These are phyloP conservation scores for Proliferodiscus dingleyae DNA, from an alignment of 2,329 filamentous ascomycete genomes.

Conservation along the genomic window DNA sequence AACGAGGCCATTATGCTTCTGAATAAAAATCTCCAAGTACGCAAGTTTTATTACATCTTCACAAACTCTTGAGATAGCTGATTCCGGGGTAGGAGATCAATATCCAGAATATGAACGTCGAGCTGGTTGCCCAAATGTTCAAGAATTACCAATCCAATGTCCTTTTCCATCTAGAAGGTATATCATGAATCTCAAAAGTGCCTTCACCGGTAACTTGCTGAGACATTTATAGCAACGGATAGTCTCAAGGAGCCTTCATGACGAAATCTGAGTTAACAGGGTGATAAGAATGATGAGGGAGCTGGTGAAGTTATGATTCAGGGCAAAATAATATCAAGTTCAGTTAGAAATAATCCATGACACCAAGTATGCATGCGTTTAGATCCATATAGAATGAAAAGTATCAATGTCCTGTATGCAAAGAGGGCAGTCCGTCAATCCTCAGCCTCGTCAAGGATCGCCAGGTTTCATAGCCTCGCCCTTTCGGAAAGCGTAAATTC, in stretches of 20 bases:
- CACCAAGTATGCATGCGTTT: conserved; percentile 1
- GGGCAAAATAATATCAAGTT: neutral
- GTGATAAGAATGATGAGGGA: neutral
- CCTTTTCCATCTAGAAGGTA: conserved; percentile 94
- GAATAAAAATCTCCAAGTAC: conserved; percentile 85
- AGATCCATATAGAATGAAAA: too few relatives aligned
- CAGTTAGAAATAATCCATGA: conserved; percentile 9
- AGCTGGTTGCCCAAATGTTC: conserved; percentile 98
- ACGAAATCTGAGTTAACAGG: conserved; percentile 18
- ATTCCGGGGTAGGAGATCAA: conserved; percentile 73
- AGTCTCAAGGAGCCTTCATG: conserved; percentile 73
- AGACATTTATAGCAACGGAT: conserved; percentile 61
- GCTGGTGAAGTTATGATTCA: neutral
- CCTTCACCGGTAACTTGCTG: conserved; percentile 17
- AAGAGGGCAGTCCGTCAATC: neutral
- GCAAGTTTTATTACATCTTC: conserved; percentile 4
- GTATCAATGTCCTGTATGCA: too few relatives aligned
- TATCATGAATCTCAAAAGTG: neutral
- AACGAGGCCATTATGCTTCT: conserved; percentile 90
- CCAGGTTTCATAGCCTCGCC: conserved; percentile 17
- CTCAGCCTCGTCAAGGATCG: conserved; percentile 18
- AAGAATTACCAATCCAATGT: conserved; percentile 99
- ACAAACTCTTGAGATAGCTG: neutral
- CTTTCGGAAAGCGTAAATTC: conserved; percentile 1
- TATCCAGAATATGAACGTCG: conserved; percentile 97